These are phyloP conservation scores for Saccharomycopsis schoenii DNA, from an alignment of 805 yeast species.

Conservation along the genomic window DNA sequence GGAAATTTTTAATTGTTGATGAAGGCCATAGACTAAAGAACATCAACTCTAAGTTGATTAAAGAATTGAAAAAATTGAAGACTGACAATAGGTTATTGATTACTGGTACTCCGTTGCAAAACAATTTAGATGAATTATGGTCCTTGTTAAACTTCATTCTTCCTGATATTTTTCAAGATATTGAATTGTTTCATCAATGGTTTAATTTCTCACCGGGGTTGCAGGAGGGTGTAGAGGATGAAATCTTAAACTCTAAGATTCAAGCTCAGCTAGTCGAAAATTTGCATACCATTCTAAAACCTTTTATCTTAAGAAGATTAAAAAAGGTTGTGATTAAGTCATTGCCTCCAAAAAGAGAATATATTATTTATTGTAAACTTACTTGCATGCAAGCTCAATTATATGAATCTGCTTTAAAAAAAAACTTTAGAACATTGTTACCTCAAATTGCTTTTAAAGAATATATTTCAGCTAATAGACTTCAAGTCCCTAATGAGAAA, in stretches of 20 bases:
- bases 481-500: conserved; percentile 1
- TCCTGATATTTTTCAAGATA: conserved; percentile 88
- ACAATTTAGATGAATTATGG: conserved; percentile 86
- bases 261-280: conserved; percentile 59
- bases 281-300: conserved; percentile 79
- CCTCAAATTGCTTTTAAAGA: conserved; percentile 41
- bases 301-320: conserved; percentile 75
- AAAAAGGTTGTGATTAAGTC: conserved; percentile 56
- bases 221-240: conserved; percentile 20
- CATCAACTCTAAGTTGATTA: conserved; percentile 64
- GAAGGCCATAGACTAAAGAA: conserved; percentile 94
- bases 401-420: conserved; percentile 41
- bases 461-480: conserved; percentile 29
- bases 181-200: conserved; percentile 87
- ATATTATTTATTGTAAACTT: conserved; percentile 63
- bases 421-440: conserved; percentile 35
- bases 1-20: conserved; percentile 87
- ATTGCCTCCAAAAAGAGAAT: conserved; percentile 86
- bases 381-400: conserved; percentile 54
- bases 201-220: conserved; percentile 50
- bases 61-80: conserved; percentile 53
- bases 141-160: conserved; percentile 79
- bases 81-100: conserved; percentile 66
- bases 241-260: conserved; percentile 34
- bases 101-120: conserved; percentile 96